Percentiles rank a stretch among this genome's conserved stretches.
phyloP scores from a whole-genome alignment of 176 grass and related monocot species.

The Urochloa ruziziensis region DNA sequence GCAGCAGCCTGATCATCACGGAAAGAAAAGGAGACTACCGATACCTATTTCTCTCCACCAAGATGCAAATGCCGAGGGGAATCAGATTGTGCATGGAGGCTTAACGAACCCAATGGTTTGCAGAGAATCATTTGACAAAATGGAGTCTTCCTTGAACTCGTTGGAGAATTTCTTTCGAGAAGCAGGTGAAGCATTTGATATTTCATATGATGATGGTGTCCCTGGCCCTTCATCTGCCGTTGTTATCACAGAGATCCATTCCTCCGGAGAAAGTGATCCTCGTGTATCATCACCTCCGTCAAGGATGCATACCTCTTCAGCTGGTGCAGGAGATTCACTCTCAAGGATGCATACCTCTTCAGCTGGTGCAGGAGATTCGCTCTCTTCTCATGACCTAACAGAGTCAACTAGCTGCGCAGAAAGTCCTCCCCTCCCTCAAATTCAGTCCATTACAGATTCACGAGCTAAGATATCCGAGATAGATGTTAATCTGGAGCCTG shows the following conservation, averaged over 20 bases:
- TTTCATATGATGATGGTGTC: slow-evolving; percentile 54
- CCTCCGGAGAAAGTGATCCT: slow-evolving; percentile 60
- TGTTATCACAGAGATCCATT: slow-evolving; percentile 62
- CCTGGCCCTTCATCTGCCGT: slow-evolving; percentile 52
- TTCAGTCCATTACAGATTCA: slow-evolving; percentile 33
- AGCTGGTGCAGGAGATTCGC: slow-evolving; percentile 45
- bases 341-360: slow-evolving; percentile 52
- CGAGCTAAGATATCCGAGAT: slow-evolving; percentile 65
- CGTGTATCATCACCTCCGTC: slow-evolving; percentile 15
- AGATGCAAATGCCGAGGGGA: slow-evolving; percentile 41
- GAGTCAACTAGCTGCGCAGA: slow-evolving; percentile 62
- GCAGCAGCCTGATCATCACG: slow-evolving; percentile 47
- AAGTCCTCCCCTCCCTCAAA: slow-evolving; percentile 52
- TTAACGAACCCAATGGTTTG: slow-evolving; percentile 36
- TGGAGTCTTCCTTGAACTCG: slow-evolving; percentile 84
- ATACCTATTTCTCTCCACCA: slow-evolving; percentile 41
- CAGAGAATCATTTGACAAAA: slow-evolving; percentile 75
- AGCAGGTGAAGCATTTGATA: slow-evolving; percentile 60
- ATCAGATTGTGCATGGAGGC: slow-evolving; percentile 31
- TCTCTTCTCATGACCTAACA: slow-evolving; percentile 53
- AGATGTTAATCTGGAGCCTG: slow-evolving; percentile 87
- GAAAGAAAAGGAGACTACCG: slow-evolving; percentile 77
- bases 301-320: slow-evolving; percentile 47
- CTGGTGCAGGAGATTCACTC: slow-evolving; percentile 44
- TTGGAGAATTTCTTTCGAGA: slow-evolving; percentile 81